These are phyloP conservation scores for Pistacia vera DNA, from an alignment of 345 rosid species.

Conservation along the genomic window DNA sequence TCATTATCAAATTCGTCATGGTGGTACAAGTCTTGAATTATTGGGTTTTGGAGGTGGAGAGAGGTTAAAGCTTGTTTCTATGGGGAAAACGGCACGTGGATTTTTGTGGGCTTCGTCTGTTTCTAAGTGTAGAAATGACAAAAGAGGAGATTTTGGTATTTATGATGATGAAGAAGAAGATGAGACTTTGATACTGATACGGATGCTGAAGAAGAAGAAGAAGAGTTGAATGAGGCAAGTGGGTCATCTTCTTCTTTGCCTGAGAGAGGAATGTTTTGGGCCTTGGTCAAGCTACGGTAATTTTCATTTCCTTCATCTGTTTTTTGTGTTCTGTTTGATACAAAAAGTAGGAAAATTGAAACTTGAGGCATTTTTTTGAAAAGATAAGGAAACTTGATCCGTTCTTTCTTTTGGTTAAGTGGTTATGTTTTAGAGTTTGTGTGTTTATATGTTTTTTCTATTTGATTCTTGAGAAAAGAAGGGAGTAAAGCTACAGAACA, in stretches of 20 bases:
- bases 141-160: constrained; percentile 36
- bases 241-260: constrained; percentile 47
- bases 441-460: neutral
- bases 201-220: constrained; percentile 38
- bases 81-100: constrained; percentile 39
- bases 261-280: constrained; percentile 90
- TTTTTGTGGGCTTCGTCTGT: constrained; percentile 30
- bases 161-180: constrained; percentile 42
- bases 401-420: neutral
- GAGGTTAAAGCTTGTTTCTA: constrained; percentile 26
- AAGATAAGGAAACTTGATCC: neutral
- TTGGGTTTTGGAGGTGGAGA: constrained; percentile 20
- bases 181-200: constrained; percentile 25
- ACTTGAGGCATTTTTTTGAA: neutral
- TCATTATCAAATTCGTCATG: too few species aligned
- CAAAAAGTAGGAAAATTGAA: neutral
- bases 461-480: neutral
- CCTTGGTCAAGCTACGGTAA: constrained; percentile 97
- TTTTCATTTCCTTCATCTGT: neutral
- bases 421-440: neutral
- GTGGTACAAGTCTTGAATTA: neutral
- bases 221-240: constrained; percentile 18
- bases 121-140: constrained; percentile 25
- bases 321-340: neutral
- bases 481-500: neutral